Percentiles rank a stretch among this genome's conserved stretches.
phyloP scores from a whole-genome alignment of 352 stramenopile species.

The Peronosclerospora sorghi region DNA sequence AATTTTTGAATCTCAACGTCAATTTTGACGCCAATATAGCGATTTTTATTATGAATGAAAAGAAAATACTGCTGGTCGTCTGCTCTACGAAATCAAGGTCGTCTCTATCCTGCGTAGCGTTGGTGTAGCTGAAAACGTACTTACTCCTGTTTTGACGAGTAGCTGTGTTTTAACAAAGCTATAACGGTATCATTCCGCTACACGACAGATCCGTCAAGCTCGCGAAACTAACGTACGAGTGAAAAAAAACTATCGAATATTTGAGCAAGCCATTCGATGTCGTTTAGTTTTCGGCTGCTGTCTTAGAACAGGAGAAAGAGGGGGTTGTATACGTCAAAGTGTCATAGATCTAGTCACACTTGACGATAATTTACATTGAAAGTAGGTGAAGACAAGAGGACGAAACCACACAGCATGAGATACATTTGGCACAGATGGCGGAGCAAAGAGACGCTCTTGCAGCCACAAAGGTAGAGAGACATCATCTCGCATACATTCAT shows the following conservation, averaged over 20 bases:
- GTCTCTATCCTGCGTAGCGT: background rate
- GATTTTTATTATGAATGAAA: constrained; percentile 73
- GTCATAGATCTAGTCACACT: background rate
- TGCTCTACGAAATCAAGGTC: constrained; percentile 85
- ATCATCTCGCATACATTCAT: constrained; percentile 57
- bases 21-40: constrained; percentile 70
- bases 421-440: constrained; percentile 19
- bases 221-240: constrained; percentile 43
- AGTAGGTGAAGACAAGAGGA: constrained; percentile 31
- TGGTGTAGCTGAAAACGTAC: background rate
- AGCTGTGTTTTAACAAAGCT: constrained; percentile 38
- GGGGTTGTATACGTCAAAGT: background rate
- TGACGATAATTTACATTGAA: background rate
- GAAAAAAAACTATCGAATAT: constrained; percentile 43
- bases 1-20: constrained; percentile 83
- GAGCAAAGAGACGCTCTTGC: constrained; percentile 34
- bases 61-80: constrained; percentile 42
- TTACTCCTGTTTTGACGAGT: constrained; percentile 19
- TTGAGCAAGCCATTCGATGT: constrained; percentile 55
- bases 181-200: constrained; percentile 31
- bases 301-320: constrained; percentile 52
- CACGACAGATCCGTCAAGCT: constrained; percentile 55
- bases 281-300: constrained; percentile 39
- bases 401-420: constrained; percentile 18
- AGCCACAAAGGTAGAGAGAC: constrained; percentile 49